Evolutionary conservation across 2,329 filamentous ascomycete species (phyloP).

Genomic region (Karstenula rhodostoma): DNA sequence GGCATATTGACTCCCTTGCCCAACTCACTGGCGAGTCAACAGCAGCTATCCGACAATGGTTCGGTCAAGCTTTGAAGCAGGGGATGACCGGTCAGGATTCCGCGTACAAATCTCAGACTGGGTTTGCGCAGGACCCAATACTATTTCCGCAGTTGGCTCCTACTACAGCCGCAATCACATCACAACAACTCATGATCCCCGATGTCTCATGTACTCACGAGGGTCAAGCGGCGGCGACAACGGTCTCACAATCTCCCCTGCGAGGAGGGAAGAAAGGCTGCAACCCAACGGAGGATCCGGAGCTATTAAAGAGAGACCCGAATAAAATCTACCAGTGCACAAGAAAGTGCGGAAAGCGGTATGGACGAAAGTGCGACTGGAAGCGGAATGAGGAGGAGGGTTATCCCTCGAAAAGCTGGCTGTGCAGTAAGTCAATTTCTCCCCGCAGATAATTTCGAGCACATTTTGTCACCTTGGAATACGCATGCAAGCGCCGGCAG

Average conservation of each 20-base stretch:
- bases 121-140: conserved; percentile 34
- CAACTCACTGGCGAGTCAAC: conserved; percentile 46
- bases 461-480: neutral
- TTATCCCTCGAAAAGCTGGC: conserved; percentile 40
- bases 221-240: conserved; percentile 18
- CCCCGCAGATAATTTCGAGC: too few species aligned
- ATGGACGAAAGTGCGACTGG: conserved; percentile 50
- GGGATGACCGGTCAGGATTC: conserved; percentile 48
- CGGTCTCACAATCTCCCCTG: conserved; percentile 23
- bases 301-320: conserved; percentile 40
- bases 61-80: conserved; percentile 46
- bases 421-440: conserved; percentile 17
- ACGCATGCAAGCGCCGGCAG: neutral
- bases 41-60: conserved; percentile 46
- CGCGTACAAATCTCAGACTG: conserved; percentile 50
- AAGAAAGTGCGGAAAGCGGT: conserved; percentile 48
- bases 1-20: conserved; percentile 46
- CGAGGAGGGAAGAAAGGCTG: conserved; percentile 47
- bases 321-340: conserved; percentile 51
- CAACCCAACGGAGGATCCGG: conserved; percentile 40
- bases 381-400: conserved; percentile 50
- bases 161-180: conserved; percentile 12
- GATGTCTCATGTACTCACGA: conserved; percentile 29
- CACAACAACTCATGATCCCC: conserved; percentile 9
- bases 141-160: conserved; percentile 27